Evolutionary conservation across 2,329 filamentous ascomycete species (phyloP).

Genomic region (Leptographium procerum): DNA sequence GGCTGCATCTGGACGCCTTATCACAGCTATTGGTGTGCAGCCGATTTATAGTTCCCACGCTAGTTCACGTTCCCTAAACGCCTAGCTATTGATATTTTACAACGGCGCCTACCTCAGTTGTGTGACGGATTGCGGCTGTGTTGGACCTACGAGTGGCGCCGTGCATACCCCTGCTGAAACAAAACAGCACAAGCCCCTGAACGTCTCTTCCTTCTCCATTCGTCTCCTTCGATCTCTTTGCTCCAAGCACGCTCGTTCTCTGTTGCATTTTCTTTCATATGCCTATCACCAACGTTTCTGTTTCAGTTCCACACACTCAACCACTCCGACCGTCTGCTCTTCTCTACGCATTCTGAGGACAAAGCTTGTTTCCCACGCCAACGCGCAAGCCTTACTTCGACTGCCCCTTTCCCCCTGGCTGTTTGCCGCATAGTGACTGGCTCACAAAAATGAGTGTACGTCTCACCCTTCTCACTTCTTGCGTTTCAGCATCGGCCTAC

Average conservation of each 20-base stretch:
- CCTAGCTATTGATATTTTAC: not conserved
- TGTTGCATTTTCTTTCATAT: not conserved
- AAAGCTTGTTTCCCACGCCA: not conserved
- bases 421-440: not conserved
- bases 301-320: not conserved
- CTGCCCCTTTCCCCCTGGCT: not conserved
- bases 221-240: not conserved
- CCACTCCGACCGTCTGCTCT: not conserved
- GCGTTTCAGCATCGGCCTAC: not conserved
- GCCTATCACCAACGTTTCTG: not conserved
- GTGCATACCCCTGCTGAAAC: not conserved
- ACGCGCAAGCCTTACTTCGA: not conserved
- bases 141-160: not conserved
- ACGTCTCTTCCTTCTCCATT: not conserved
- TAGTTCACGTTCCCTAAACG: not conserved
- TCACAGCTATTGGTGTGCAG: not conserved
- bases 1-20: not conserved
- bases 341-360: not conserved
- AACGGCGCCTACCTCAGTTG: slow-evolving; percentile 4
- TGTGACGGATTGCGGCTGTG: slow-evolving; percentile 3
- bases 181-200: not conserved
- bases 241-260: not conserved
- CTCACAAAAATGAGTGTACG: slow-evolving; percentile 36
- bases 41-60: not conserved
- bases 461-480: slow-evolving; percentile 9